Base-by-base conservation (phyloP, 2,329 filamentous ascomycete species). In the Westerdykella sp. region DNA sequence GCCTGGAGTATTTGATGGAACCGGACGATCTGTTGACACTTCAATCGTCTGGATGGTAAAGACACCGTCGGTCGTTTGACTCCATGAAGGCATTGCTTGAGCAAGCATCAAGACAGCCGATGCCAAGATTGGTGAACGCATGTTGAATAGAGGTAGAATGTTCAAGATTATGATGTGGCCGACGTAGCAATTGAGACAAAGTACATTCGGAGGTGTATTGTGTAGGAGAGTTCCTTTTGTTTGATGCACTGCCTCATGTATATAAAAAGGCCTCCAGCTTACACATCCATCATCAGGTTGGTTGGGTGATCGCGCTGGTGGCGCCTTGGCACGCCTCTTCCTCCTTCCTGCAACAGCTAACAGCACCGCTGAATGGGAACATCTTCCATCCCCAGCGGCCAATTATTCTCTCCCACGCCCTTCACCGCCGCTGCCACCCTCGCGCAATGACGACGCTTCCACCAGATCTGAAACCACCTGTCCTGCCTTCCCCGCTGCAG, bases 401-500 rank as follows among this genome's bases (percentile, higher is more conserved):
- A 39, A 32, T 38, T 41, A 42, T 43, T 36, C 34, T 39, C 42
- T 42, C 28, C 16, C 48, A 32, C 30, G 34, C 49, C 41, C 49
- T 46, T 43, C 34, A 38, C 36, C 13, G 18, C 36, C 22, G 14
- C 16, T 38, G 13, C 3, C 36, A 38, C 15, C 36, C 36, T 15
- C 16, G n/a, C n/a, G 32, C 32, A 35, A 35, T 35, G 32, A 64
- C 63, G 60, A 56, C 57, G 52, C 56, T 49, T 42, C 50, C 54
- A 21, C 53, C 43, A 30, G 37, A 47, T 31, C 42, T 57, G 43
- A 57, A 58, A 55, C 53, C 42, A 40, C 48, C 54, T 55, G 42
- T 60, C 34, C 50, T 42, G 36, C 59, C 60, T 31, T 56, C 62
- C 37, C 59, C 59, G 46, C 53, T 66, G 50, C 62, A 63, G 32